phyloP scores from a whole-genome alignment of 2,329 filamentous ascomycete genomes.

The Balansia obtecta region DNA sequence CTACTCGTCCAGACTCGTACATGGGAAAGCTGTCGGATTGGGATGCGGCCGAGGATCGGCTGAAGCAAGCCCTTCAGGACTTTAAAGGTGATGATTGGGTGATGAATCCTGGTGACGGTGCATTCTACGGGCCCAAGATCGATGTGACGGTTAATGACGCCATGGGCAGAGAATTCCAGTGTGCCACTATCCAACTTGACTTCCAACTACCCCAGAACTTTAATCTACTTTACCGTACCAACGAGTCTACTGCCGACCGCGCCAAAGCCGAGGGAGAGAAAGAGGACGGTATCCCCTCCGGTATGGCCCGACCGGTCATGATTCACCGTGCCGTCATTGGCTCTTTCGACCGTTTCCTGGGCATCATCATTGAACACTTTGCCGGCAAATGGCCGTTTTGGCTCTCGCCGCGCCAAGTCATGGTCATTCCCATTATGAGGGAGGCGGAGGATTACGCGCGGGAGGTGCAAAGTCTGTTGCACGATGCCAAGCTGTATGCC shows the following conservation, averaged over 20 bases:
- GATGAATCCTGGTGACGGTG: constrained; percentile 87
- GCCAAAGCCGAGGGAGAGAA: background rate
- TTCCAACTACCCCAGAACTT: constrained; percentile 54
- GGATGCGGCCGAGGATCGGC: constrained; percentile 73
- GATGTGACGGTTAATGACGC: constrained; percentile 91
- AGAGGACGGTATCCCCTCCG: background rate
- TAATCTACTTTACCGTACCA: constrained; percentile 18
- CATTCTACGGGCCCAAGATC: constrained; percentile 98
- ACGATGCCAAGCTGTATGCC: background rate
- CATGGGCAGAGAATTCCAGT: constrained; percentile 51
- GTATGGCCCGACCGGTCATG: background rate
- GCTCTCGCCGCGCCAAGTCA: background rate
- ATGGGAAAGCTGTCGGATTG: constrained; percentile 80
- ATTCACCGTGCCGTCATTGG: background rate
- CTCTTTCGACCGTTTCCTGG: background rate
- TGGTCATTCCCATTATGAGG: constrained; percentile 1
- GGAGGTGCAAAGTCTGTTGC: background rate
- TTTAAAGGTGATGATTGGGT: constrained; percentile 65
- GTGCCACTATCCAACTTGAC: constrained; percentile 81
- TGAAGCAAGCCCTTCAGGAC: constrained; percentile 66
- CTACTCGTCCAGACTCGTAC: constrained; percentile 78
- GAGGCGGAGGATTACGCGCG: background rate
- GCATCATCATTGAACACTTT: background rate
- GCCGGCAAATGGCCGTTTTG: background rate
- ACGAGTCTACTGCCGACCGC: background rate